phyloP scores from a whole-genome alignment of 2,329 filamentous ascomycete species.

The Colletotrichum sp. region DNA sequence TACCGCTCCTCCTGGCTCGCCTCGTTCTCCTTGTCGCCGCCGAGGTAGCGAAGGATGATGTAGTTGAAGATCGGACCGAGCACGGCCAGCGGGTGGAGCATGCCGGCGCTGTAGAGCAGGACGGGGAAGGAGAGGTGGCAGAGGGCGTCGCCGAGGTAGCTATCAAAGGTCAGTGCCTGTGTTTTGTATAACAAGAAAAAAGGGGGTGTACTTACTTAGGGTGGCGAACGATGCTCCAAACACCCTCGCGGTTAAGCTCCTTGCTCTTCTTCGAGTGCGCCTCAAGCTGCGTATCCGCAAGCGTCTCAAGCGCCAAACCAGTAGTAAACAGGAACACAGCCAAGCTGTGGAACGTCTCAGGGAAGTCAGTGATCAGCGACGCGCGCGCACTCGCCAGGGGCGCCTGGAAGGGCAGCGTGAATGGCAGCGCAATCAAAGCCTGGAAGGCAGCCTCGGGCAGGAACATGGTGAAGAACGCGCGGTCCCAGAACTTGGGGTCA shows the following conservation, averaged over 20 bases:
- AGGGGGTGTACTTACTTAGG: slow-evolving; percentile 56
- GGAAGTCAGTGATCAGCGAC: slow-evolving; percentile 10
- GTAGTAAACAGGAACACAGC: slow-evolving; percentile 61
- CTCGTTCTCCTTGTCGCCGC: slow-evolving; percentile 62
- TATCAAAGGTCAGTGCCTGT: slow-evolving; percentile 26
- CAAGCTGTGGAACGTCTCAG: slow-evolving; percentile 36
- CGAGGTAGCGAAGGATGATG: slow-evolving; percentile 59
- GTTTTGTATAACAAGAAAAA: rapidly evolving
- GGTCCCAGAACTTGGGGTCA: slow-evolving; percentile 60
- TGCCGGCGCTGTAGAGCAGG: slow-evolving; percentile 58
- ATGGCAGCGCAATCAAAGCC: slow-evolving; percentile 60
- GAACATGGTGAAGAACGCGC: slow-evolving; percentile 57
- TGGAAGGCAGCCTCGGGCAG: slow-evolving; percentile 63
- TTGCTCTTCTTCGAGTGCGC: slow-evolving; percentile 41
- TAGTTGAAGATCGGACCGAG: slow-evolving; percentile 64
- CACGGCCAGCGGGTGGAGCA: slow-evolving; percentile 58
- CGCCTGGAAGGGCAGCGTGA: slow-evolving; percentile 60
- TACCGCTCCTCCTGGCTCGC: slow-evolving; percentile 57
- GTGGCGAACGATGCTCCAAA: slow-evolving; percentile 66
- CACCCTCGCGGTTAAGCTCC: slow-evolving; percentile 53
- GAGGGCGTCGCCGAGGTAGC: slow-evolving; percentile 66
- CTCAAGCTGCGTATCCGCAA: slow-evolving; percentile 63
- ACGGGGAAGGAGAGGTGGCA: slow-evolving; percentile 65
- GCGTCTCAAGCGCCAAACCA: slow-evolving; percentile 59
- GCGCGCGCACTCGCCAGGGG: slow-evolving; percentile 21